These are phyloP conservation scores for Microdochium trichocladiopsis DNA, from an alignment of 2,329 filamentous ascomycete species.

Conservation along the genomic window DNA sequence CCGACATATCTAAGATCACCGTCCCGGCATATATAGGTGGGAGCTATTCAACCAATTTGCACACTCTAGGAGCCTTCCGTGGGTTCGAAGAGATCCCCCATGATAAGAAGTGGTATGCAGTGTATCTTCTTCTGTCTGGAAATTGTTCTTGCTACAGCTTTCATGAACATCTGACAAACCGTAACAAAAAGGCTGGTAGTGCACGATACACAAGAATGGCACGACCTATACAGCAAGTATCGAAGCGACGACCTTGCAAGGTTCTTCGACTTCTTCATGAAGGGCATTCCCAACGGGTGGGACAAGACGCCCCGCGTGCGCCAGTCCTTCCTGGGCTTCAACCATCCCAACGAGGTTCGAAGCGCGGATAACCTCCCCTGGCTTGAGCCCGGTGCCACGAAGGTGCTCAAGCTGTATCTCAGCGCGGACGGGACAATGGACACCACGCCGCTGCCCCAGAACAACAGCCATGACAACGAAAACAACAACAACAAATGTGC, in stretches of 20 bases:
- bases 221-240: constrained; percentile 27
- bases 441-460: neutral
- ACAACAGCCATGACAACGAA: neutral
- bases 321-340: constrained; percentile 24
- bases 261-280: constrained; percentile 37
- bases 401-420: constrained; percentile 4
- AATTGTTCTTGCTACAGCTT: neutral
- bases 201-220: constrained; percentile 32
- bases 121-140: neutral
- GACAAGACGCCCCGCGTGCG: constrained; percentile 33
- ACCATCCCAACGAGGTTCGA: constrained; percentile 16
- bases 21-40: constrained; percentile 9
- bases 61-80: constrained; percentile 9
- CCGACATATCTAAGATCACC: constrained; percentile 7
- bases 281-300: constrained; percentile 32
- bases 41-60: constrained; percentile 8
- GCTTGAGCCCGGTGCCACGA: constrained; percentile 6
- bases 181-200: constrained; percentile 30
- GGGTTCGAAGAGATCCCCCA: constrained; percentile 15
- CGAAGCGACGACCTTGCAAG: constrained; percentile 24
- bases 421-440: constrained; percentile 4
- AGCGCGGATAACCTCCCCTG: constrained; percentile 10
- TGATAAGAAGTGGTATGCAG: neutral
- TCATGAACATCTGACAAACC: constrained; percentile 16
- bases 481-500: neutral